A percentile compares a stretch with the other conserved stretches of the same genome.
Evolutionary conservation across 1,139 yeast species (phyloP).

Genomic region (Debaryomyces fabryi): DNA sequence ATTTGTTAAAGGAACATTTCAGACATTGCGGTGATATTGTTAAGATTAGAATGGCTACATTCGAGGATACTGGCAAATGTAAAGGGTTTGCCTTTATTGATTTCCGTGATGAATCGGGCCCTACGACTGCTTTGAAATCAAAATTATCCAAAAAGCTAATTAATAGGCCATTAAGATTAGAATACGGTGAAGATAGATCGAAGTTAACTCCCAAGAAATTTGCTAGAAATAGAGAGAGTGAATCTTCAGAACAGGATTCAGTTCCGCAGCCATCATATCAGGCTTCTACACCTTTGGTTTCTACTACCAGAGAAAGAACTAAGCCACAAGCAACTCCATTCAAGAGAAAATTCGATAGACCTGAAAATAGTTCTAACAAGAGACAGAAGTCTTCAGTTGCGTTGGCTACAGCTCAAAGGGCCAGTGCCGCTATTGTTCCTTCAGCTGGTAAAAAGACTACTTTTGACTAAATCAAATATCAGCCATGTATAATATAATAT

Average conservation of each 20-base stretch:
- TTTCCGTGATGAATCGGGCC: slow-evolving; percentile 76
- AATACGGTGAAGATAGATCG: slow-evolving; percentile 93
- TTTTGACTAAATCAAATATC: slow-evolving; percentile 43
- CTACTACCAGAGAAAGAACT: slow-evolving; percentile 17
- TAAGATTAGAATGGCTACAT: slow-evolving; percentile 92
- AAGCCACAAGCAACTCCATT: slow-evolving; percentile 7
- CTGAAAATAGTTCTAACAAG: slow-evolving; percentile 25
- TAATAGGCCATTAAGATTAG: slow-evolving; percentile 80
- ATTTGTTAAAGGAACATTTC: slow-evolving; percentile 75
- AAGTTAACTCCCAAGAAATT: slow-evolving; percentile 60
- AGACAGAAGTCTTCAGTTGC: slow-evolving; percentile 84
- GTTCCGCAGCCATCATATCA: neutral
- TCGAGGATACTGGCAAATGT: slow-evolving; percentile 93
- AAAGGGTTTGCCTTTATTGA: slow-evolving; percentile 96
- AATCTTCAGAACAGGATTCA: slow-evolving; percentile 4
- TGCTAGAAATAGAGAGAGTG: slow-evolving; percentile 21
- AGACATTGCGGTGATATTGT: slow-evolving; percentile 78
- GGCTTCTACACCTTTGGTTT: slow-evolving; percentile 13
- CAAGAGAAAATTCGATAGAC: slow-evolving; percentile 23
- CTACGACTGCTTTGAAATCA: slow-evolving; percentile 80
- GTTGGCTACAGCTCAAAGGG: slow-evolving; percentile 86
- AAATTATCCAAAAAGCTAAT: slow-evolving; percentile 67
- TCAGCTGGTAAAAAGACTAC: slow-evolving; percentile 88
- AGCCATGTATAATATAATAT: neutral
- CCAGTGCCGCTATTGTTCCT: slow-evolving; percentile 84